Base-by-base conservation (phyloP, 140 eudicot species). In the Ambrosia hybrid region DNA sequence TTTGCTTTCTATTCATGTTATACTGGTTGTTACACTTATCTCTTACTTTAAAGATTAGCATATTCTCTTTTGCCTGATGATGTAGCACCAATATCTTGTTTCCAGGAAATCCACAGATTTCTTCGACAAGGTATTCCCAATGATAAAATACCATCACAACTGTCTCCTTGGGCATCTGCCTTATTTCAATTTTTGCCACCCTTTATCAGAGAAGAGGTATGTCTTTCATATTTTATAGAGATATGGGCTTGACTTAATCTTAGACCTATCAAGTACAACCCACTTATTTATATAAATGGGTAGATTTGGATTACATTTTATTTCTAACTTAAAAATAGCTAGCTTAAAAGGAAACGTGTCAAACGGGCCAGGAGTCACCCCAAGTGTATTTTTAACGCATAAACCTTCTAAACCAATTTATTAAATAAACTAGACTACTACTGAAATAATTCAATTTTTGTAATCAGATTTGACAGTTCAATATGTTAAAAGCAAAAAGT, bases 151-250 rank as follows among this genome's bases (percentile, higher is more conserved):
- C 89, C 97, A 57, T 79, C 96, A 77, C 95, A 90, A 48, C 84
- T 94, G 66, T 94, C 99, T 77, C 99, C 99, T 10, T 94, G 99
- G 99, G 96, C 99, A 60, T 94, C 99, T 21, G 99, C 97, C 1
- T 78, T 94, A 77, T 90, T 90, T 82, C 89, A 88, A 21, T 94
- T 90, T 78, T 75, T 94, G 76, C 99, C 99, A 63, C 87, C 86
- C 51, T 94, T 88, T 81, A 90, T 94, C 12, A 86, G 85, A 70
- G 87, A 94, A 65, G 96, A 94, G 96, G 96, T 92, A 17, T 16
- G 58, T 65, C 9, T 73, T 3, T 36, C 56, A 51, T 43, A 10
- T 53, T 6, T 26, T 53, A 63, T 7, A 36, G 26, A 21, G 26
- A 21, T 21, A 21, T 21, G 26, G 26, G 26, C 16, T 52, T 67